Evolutionary conservation across 352 stramenopile species (phyloP), one percentile per base, ranked within the genome.

Genomic region (Phytophthora capsici): DNA sequence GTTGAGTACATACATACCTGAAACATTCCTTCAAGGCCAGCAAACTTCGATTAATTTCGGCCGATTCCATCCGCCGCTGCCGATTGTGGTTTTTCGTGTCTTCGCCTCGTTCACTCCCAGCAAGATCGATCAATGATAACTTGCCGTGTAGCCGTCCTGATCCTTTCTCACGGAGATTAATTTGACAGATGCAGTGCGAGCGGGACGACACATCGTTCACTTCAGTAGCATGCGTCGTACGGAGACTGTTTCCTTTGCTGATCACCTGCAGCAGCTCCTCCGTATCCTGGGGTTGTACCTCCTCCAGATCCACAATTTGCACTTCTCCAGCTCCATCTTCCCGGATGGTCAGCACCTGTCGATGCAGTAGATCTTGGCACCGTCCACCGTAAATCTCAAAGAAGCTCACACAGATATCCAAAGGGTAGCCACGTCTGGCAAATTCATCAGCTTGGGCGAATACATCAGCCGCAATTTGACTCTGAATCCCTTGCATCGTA

Each of bases 351-450:
- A 98, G 82, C 10, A 82, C 73, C 51, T 96, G 95, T 32, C 94
- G 84, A 54, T 88, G 81, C 37, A 99, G 72, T 17, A 99, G 68
- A 70, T 99, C 97, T 47, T 98, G 95, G 22, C 98, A 93, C 26
- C 98, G 96, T 41, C 95, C 95, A 1, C 96, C 95, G 57, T 99
- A 99, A 43, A 99, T 99, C 79, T 99, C 97, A 63, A 99, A 99
- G 34, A 98, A 97, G 30, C 90, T 98, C 48, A 98, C 86, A 44
- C 86, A 93, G 8, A 98, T 87, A 32, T 90, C 84, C 30, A 99
- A 58, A 10, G 86, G 66, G 34, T 86, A 75, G 23, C 73, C 82
- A 3, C 69, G 65, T 23, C 48, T 56, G 4, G 80, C 71, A 49
- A 88, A 86, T 20, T 81, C 82, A n/a, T 92, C 62, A 5, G 89